Evolutionary conservation across 176 grass and related monocot species (phyloP), one percentile per base, ranked within the genome.

Genomic region (Panicum miliaceum): DNA sequence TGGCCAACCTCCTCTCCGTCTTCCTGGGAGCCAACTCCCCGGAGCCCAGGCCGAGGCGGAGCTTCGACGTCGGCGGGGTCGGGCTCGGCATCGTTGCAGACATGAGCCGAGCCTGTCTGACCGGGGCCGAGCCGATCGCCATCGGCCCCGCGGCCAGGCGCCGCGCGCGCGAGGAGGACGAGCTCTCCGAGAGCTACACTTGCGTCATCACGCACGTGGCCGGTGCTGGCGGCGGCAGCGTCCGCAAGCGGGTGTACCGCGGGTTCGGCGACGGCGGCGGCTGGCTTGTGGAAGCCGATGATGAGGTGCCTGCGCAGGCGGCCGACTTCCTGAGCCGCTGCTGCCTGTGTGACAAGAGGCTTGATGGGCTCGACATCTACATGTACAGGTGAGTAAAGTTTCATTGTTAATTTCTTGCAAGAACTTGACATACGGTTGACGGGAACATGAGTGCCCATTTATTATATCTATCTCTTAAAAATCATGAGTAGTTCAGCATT

Each of bases 151-250:
- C 68, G 2, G 61, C 78, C 0, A 56, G 73, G 45, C 68, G 82
- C 32, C 83, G 78, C 1, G 38, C 75, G 9, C 29, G 29, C 19
- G 88, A 93, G 68, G 82, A 83, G 10, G 81, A 46, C 41, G 88
- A 89, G 62, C 67, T 86, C 52, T 92, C 90, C 0, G 90, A 93
- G 82, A 93, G 91, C 79, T 93, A 93, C 82, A 93, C 91, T 0
- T 88, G 91, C 56, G 91, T 93, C 74, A 90, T 93, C 74, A 84
- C 61, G 23, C 91, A 88, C 64, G 48, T 86, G 8, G 62, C 82
- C n/a, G 82, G 88, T n/a, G 60, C 66, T 7, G 78, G 58, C 11
- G 66, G 81, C 40, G 45, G 68, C 60, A 74, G 78, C 71, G 79
- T 90, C 18, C 43, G 88, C 63, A 93, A 84, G 83, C 63, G 86